phyloP scores from a whole-genome alignment of 768 basidiomycete genomes.

The Amanita polypyramis region DNA sequence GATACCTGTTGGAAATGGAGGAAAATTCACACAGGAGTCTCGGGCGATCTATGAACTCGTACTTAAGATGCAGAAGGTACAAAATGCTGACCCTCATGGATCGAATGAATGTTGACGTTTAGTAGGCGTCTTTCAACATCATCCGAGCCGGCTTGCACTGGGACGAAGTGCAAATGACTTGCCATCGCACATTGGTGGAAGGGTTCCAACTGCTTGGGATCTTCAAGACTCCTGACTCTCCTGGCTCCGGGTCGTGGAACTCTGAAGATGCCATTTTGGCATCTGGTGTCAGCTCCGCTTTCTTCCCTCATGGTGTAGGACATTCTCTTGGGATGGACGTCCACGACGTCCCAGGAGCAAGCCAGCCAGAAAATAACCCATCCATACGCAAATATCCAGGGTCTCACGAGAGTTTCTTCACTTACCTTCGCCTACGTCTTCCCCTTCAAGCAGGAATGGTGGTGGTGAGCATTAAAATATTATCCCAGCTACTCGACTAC shows the following conservation, averaged over 20 bases:
- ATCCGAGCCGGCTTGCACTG: conserved; percentile 78
- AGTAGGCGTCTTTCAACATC: conserved; percentile 55
- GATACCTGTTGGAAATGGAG: conserved; percentile 90
- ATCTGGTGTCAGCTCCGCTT: conserved; percentile 70
- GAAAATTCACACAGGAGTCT: conserved; percentile 76
- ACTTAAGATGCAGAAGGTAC: conserved; percentile 79
- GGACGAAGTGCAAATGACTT: conserved; percentile 79
- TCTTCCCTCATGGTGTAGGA: conserved; percentile 92
- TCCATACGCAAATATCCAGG: conserved; percentile 30
- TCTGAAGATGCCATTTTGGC: conserved; percentile 60
- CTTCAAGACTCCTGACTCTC: conserved; percentile 50
- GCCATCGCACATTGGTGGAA: conserved; percentile 71
- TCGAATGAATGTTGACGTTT: background rate
- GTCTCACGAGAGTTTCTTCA: conserved; percentile 61
- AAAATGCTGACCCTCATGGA: conserved; percentile 12
- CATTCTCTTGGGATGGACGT: conserved; percentile 93
- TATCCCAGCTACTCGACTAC: background rate
- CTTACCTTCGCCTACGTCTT: conserved; percentile 69
- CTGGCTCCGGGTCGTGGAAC: conserved; percentile 44
- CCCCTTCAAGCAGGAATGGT: conserved; percentile 76
- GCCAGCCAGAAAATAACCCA: conserved; percentile 51
- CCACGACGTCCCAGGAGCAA: conserved; percentile 83
- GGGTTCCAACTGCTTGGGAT: conserved; percentile 81
- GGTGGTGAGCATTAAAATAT: conserved; percentile 42
- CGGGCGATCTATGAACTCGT: conserved; percentile 82